Percentiles rank a stretch among this genome's conserved stretches.
These are phyloP conservation scores for Alternaria tenuissima DNA, from an alignment of 2,329 filamentous ascomycete genomes.

Conservation along the genomic window DNA sequence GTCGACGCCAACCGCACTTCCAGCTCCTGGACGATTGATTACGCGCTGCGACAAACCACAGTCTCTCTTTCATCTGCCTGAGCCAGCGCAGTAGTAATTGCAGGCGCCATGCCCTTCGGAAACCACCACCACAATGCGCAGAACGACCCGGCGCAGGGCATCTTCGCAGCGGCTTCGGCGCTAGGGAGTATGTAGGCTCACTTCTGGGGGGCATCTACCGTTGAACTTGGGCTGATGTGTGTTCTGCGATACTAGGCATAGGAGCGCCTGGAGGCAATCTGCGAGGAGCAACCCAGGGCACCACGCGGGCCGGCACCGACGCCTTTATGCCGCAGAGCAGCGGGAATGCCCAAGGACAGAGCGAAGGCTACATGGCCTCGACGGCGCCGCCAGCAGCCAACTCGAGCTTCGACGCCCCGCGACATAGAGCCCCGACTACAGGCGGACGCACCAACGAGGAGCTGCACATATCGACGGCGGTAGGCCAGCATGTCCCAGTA, in stretches of 20 bases:
- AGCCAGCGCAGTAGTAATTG: slow-evolving; percentile 17
- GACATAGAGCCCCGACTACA: slow-evolving; percentile 56
- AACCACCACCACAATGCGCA: slow-evolving; percentile 45
- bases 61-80: slow-evolving; percentile 3
- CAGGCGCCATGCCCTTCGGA: slow-evolving; percentile 50
- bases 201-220: background rate
- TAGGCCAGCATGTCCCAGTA: slow-evolving; percentile 35
- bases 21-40: slow-evolving; percentile 8
- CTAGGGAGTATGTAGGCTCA: slow-evolving; percentile 47
- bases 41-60: slow-evolving; percentile 20
- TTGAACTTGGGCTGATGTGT: slow-evolving; percentile 13
- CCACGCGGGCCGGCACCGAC: slow-evolving; percentile 56
- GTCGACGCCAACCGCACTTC: slow-evolving; percentile 15
- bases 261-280: slow-evolving; percentile 55
- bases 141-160: slow-evolving; percentile 52
- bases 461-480: slow-evolving; percentile 60
- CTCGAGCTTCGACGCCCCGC: slow-evolving; percentile 61
- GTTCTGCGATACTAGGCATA: slow-evolving; percentile 40
- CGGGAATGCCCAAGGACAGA: slow-evolving; percentile 29
- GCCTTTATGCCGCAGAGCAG: slow-evolving; percentile 52
- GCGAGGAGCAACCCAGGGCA: slow-evolving; percentile 50
- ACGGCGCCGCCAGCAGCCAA: slow-evolving; percentile 47
- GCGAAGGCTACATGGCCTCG: slow-evolving; percentile 30
- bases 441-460: slow-evolving; percentile 62
- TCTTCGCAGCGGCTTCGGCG: slow-evolving; percentile 57